A percentile compares a stretch with the other conserved stretches of the same genome.
Evolutionary conservation across 805 yeast genomes (phyloP).

Genomic region (Monosporozyma servazzii): DNA sequence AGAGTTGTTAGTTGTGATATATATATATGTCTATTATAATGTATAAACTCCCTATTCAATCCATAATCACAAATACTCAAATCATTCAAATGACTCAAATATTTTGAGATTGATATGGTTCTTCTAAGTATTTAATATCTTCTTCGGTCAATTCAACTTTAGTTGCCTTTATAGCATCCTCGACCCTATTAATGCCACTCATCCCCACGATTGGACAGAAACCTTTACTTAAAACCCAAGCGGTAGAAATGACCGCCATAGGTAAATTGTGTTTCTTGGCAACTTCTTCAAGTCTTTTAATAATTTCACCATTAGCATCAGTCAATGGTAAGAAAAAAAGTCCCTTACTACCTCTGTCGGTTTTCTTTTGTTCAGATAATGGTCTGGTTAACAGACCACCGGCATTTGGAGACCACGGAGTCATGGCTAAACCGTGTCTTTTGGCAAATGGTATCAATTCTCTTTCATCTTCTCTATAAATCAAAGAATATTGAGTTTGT

Average conservation of each 20-base stretch:
- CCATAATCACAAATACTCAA: too few species aligned
- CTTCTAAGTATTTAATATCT: constrained; percentile 2
- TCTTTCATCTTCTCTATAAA: constrained; percentile 53
- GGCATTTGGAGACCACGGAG: constrained; percentile 56
- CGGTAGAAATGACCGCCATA: neutral
- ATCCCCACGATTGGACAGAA: constrained; percentile 1
- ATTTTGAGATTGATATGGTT: neutral
- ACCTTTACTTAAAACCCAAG: constrained; percentile 2
- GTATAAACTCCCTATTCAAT: too few species aligned
- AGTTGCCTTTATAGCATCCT: constrained; percentile 2
- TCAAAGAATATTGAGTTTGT: constrained; percentile 48
- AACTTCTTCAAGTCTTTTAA: neutral
- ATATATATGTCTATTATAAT: too few species aligned
- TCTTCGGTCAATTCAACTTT: neutral
- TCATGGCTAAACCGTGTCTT: constrained; percentile 43
- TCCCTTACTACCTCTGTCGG: neutral
- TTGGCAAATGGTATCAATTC: constrained; percentile 51
- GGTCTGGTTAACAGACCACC: constrained; percentile 49
- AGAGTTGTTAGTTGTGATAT: too few species aligned
- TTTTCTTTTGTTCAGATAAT: neutral
- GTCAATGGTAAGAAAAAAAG: neutral
- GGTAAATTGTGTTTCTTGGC: constrained; percentile 1
- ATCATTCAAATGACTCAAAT: too few species aligned
- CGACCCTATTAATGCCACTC: neutral
- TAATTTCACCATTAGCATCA: neutral